phyloP scores from a whole-genome alignment of 495 filamentous ascomycete genomes.

The Xylaria acuta region DNA sequence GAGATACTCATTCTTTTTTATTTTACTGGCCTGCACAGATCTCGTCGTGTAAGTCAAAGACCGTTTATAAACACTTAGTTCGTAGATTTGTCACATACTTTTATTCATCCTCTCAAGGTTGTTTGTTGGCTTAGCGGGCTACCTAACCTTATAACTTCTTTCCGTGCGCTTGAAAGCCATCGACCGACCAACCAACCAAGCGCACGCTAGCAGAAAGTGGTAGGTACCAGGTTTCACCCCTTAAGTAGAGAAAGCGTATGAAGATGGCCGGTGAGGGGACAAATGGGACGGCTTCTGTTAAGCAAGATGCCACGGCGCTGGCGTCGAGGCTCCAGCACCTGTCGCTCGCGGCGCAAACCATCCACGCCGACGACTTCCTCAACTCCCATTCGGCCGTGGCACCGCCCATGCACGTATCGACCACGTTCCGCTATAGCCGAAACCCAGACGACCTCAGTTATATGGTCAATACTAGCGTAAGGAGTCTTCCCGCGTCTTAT shows the following conservation, averaged over 20 bases:
- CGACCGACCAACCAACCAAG: too few relatives aligned
- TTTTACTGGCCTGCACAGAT: not conserved
- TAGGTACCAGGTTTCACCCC: not conserved
- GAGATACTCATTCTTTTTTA: not conserved
- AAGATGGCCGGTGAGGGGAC: conserved; percentile 18
- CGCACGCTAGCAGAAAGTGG: not conserved
- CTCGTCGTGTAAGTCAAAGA: not conserved
- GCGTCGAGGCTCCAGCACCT: conserved; percentile 43
- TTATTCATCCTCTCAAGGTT: not conserved
- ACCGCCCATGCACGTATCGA: conserved; percentile 84
- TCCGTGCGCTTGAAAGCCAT: not conserved
- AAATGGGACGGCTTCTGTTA: conserved; percentile 11
- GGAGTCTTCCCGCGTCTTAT: conserved; percentile 22
- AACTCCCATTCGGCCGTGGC: conserved; percentile 77
- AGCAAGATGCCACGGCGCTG: conserved; percentile 23
- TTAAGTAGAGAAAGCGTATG: not conserved
- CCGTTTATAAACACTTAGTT: not conserved
- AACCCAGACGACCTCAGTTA: conserved; percentile 68
- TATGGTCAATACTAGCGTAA: conserved; percentile 52
- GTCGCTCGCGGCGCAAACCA: conserved; percentile 70
- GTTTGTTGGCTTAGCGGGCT: not conserved
- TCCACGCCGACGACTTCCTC: conserved; percentile 86
- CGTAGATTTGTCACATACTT: not conserved
- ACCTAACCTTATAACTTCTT: not conserved
- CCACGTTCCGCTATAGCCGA: conserved; percentile 80